A percentile compares a stretch with the other conserved stretches of the same genome.
These are phyloP conservation scores for Panaeolus papilionaceus DNA, from an alignment of 768 basidiomycete genomes.

Conservation along the genomic window DNA sequence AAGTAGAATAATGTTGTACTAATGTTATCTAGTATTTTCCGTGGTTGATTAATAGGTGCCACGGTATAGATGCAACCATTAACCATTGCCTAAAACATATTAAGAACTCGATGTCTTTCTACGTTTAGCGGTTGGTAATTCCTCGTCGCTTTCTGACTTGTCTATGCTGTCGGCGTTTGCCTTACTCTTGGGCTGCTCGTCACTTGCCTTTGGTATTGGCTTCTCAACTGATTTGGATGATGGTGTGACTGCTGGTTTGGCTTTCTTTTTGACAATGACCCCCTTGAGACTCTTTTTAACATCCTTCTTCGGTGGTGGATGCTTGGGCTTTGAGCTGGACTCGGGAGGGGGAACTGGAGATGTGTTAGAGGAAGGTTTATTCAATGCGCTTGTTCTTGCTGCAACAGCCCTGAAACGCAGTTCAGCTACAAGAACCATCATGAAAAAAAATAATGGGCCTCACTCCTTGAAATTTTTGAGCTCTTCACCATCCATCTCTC, in stretches of 20 bases:
- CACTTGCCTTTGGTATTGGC: neutral
- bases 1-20: slow-evolving; percentile 21
- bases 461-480: slow-evolving; percentile 82
- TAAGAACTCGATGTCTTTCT: slow-evolving; percentile 53
- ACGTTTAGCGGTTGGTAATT: slow-evolving; percentile 59
- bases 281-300: slow-evolving; percentile 75
- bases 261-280: slow-evolving; percentile 80
- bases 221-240: slow-evolving; percentile 23
- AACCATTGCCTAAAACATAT: neutral
- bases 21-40: neutral
- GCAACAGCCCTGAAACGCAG: slow-evolving; percentile 59
- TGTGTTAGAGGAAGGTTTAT: slow-evolving; percentile 49
- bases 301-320: slow-evolving; percentile 61
- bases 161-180: slow-evolving; percentile 19
- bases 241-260: slow-evolving; percentile 41
- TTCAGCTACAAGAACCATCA: slow-evolving; percentile 14
- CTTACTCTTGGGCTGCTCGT: slow-evolving; percentile 22
- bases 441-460: slow-evolving; percentile 23
- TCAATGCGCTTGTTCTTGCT: slow-evolving; percentile 61
- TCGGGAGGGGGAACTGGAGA: slow-evolving; percentile 36
- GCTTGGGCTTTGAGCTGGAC: slow-evolving; percentile 33
- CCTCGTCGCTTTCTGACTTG: slow-evolving; percentile 31
- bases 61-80: neutral
- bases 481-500: slow-evolving; percentile 79
- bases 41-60: neutral